Base-by-base conservation (phyloP, 768 basidiomycete genomes). In the Tulasnella sp. region DNA sequence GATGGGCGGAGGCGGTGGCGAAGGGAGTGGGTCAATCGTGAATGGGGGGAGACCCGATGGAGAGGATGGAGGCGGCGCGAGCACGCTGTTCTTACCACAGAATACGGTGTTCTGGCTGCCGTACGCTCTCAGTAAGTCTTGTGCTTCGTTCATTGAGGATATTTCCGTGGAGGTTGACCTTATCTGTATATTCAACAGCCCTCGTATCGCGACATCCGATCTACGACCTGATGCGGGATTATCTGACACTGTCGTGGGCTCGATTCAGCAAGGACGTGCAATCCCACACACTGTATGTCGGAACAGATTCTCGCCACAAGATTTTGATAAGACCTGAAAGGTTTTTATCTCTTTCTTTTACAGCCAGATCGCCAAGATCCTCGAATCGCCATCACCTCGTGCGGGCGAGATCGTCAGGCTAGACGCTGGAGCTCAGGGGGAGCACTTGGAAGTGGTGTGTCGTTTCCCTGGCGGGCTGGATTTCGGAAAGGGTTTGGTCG, bases 31-130 rank as follows among this genome's bases (percentile, higher is more conserved):
- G 49, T 10, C 7, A n/a, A 48, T 19, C n/a, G 9, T 85, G 85
- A 11, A 86, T 87, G 68, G 84, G 82, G n/a, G n/a, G n/a, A n/a
- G n/a, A n/a, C 5, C 87, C 87, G 25, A 87, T 44, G 52, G 11
- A 44, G 52, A 21, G 15, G 62, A 44, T 41, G 62, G 54, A 31
- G 59, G 54, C 1, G 64, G 90, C 5, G 89, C 89, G 70, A 91
- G 88, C 68, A 91, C 89, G 2, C 73, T 92, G 31, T 92, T 92
- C 73, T 74, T 92, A 27, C 88, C 89, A 0, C 87, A 86, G 0
- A 89, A 92, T 65, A 87, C 89, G 15, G 89, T 91, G 29, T 92
- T 93, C 67, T 96, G 92, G 93, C 78, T 96, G 41, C 93, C 93
- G 2, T 94, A 93, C 67, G 86, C 88, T 1, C 74, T 96, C 42